Percentiles rank a stretch among this genome's conserved stretches.
Conservation (phyloP, 1,284 basidiomycete species). For the Apiotrichum domesticum region DNA sequence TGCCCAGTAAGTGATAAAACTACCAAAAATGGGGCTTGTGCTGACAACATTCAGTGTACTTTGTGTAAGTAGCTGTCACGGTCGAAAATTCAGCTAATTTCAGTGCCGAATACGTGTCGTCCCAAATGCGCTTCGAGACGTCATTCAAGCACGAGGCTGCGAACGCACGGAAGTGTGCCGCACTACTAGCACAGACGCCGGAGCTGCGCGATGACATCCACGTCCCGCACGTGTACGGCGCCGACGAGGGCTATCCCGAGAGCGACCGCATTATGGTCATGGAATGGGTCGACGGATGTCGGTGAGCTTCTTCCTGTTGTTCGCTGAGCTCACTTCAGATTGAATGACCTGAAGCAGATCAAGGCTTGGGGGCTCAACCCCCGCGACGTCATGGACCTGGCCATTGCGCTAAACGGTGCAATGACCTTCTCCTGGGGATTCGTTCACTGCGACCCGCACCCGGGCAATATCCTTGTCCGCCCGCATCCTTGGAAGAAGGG, state of each 20-base stretch:
- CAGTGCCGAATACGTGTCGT: slow-evolving; percentile 64
- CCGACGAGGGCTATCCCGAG: slow-evolving; percentile 53
- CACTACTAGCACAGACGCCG: slow-evolving; percentile 49
- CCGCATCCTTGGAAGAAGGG: slow-evolving; percentile 58
- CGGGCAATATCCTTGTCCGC: slow-evolving; percentile 76
- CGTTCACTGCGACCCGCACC: slow-evolving; percentile 61
- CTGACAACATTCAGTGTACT: slow-evolving; percentile 33
- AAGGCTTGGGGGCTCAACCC: slow-evolving; percentile 47
- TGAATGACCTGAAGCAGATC: slow-evolving; percentile 59
- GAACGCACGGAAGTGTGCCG: slow-evolving; percentile 44
- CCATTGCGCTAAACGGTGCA: slow-evolving; percentile 64
- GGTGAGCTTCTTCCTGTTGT: slow-evolving; percentile 23
- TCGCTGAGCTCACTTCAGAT: slow-evolving; percentile 34
- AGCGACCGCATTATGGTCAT: slow-evolving; percentile 74
- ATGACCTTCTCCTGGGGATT: slow-evolving; percentile 86
- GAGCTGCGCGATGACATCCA: slow-evolving; percentile 64
- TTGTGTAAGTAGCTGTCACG: slow-evolving; percentile 28
- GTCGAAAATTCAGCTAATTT: neutral
- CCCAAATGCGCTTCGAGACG: slow-evolving; percentile 72
- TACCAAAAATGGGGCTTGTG: neutral
- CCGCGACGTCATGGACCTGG: slow-evolving; percentile 50
- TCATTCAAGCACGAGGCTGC: slow-evolving; percentile 64
- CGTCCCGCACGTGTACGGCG: slow-evolving; percentile 69
- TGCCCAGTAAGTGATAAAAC: slow-evolving; percentile 36
- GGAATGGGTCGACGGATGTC: slow-evolving; percentile 68